phyloP scores from a whole-genome alignment of 495 filamentous ascomycete genomes.

The Neurospora sublineolata region DNA sequence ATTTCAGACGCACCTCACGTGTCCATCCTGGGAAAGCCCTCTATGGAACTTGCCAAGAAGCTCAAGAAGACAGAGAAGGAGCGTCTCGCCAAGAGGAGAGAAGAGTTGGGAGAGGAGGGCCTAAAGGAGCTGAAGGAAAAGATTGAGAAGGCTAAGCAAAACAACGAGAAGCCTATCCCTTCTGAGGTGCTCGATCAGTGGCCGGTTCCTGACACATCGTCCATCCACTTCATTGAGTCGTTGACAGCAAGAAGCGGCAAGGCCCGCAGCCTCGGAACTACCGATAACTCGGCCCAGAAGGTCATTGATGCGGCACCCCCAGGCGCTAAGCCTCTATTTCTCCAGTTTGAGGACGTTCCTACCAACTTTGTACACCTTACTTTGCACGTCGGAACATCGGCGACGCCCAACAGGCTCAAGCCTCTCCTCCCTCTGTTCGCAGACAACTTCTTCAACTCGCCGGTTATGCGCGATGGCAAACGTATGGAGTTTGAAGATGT shows the following conservation, averaged over 20 bases:
- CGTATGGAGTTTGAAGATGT: slow-evolving; percentile 82
- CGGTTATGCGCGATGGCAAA: slow-evolving; percentile 66
- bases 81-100: slow-evolving; percentile 42
- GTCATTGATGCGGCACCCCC: slow-evolving; percentile 59
- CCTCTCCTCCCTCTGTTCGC: slow-evolving; percentile 76
- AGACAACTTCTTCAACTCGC: slow-evolving; percentile 89
- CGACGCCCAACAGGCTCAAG: slow-evolving; percentile 60
- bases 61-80: slow-evolving; percentile 60
- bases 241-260: slow-evolving; percentile 74
- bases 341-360: slow-evolving; percentile 92
- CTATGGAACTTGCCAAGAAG: slow-evolving; percentile 54
- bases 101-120: slow-evolving; percentile 38
- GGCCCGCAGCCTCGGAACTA: slow-evolving; percentile 55
- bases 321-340: slow-evolving; percentile 55
- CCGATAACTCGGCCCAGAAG: slow-evolving; percentile 61
- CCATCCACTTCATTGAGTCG: slow-evolving; percentile 88
- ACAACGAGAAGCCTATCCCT: slow-evolving; percentile 74
- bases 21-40: slow-evolving; percentile 79
- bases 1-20: slow-evolving; percentile 76
- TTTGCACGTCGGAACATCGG: slow-evolving; percentile 63
- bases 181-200: slow-evolving; percentile 66
- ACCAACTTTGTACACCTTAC: slow-evolving; percentile 81
- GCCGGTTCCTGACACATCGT: slow-evolving; percentile 68
- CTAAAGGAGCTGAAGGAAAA: slow-evolving; percentile 60
- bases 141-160: slow-evolving; percentile 66